Base-by-base conservation (phyloP, 495 filamentous ascomycete genomes). In the Podospora conica region DNA sequence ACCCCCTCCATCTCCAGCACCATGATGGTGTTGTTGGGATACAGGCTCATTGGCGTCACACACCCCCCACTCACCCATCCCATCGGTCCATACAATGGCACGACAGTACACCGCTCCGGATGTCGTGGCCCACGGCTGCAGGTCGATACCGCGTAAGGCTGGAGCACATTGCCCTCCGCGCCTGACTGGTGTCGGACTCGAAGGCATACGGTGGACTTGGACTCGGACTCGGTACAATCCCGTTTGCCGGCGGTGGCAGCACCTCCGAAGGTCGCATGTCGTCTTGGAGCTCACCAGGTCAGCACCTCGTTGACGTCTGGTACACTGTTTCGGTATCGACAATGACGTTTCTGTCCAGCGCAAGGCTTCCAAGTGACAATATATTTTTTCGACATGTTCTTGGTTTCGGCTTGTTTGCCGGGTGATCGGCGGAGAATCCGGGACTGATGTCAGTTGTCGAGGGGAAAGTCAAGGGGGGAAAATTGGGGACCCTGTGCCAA, bases 111-210 rank as follows among this genome's bases (percentile, higher is more conserved):
- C 61, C 61, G 61, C 61, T 55, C 21, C 48, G 25, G 33, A 55
- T 55, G 22, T 9, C 15, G 61, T 29, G 57, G 55, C 40, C 8
- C 11, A 18, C 21, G 21, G 55, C 20, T 53, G 59, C 23, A 33
- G 40, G 40, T 48, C 40, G 59, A 33, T 63, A n/a, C n/a, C n/a
- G n/a, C n/a, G n/a, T n/a, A 63, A 55, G 61, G 61, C 61, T 63
- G 61, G 33, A 1, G 22, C n/a, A 22, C 40, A 24, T 24, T 22
- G 2, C 23, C 21, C 12, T 48, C 25, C 40, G n/a, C 48, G n/a
- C 33, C 59, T 15, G n/a, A 61, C 31, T 27, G 25, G 29, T 31
- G 29, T 31, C 40, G 40, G 40, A n/a, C 40, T 2, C 7, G 15
- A 48, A 12, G 0, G 3, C 40, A 48, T 8, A 48, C 40, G 40